phyloP scores from a whole-genome alignment of 2,329 filamentous ascomycete species.

The Orbilia ellipsospora region DNA sequence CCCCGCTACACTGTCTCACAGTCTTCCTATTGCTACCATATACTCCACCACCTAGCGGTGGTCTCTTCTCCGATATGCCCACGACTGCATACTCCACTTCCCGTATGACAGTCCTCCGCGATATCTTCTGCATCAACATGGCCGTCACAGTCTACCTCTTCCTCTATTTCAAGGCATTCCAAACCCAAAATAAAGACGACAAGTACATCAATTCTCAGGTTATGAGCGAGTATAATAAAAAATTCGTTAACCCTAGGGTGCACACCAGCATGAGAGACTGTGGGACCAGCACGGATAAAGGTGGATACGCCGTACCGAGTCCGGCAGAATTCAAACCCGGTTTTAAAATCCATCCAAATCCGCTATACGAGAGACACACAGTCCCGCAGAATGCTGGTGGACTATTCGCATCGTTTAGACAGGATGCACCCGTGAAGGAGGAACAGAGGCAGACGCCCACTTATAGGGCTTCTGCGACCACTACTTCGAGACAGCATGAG shows the following conservation, averaged over 20 bases:
- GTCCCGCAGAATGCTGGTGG: conserved; percentile 17
- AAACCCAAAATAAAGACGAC: conserved; percentile 85
- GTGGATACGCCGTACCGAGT: conserved; percentile 28
- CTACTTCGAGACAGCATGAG: conserved; percentile 15
- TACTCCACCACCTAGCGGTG: conserved; percentile 57
- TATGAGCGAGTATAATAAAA: conserved; percentile 92
- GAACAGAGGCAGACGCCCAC: not conserved
- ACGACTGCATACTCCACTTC: conserved; percentile 73
- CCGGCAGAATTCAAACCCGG: conserved; percentile 25
- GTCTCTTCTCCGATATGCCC: conserved; percentile 11
- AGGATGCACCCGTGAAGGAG: conserved; percentile 15
- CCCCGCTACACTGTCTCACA: conserved; percentile 88
- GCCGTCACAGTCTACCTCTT: conserved; percentile 82
- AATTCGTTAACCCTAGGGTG: conserved; percentile 91
- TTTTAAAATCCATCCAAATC: conserved; percentile 38
- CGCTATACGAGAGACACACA: conserved; percentile 26
- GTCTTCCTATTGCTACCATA: conserved; percentile 90
- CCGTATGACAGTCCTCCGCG: conserved; percentile 87
- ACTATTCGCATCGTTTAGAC: conserved; percentile 27
- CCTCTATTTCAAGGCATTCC: conserved; percentile 77
- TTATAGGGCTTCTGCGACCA: conserved; percentile 1
- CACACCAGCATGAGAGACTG: conserved; percentile 64
- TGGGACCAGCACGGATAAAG: conserved; percentile 40
- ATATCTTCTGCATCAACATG: conserved; percentile 78
- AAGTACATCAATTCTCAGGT: conserved; percentile 89